Base-by-base conservation (phyloP, 108 stramenopile species). In the Aureococcus anophagefferens region DNA sequence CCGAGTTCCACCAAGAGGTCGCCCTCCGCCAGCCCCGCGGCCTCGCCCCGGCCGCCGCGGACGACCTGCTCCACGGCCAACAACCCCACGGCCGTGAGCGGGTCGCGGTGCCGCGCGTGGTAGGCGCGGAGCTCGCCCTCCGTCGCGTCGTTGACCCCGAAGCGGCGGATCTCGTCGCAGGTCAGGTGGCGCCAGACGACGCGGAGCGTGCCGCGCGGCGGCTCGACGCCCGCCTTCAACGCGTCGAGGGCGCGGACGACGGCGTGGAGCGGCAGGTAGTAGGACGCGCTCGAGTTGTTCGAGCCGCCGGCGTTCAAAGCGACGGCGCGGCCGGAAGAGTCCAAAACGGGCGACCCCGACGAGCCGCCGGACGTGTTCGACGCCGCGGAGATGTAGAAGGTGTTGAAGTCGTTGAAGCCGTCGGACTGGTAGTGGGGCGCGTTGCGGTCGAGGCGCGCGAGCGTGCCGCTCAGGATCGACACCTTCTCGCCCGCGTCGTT, bases 401-500 rank as follows among this genome's bases (percentile, higher is more conserved):
- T 83, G 78, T 83, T 83, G 31, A 70, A 74, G 35, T 83, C 82
- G 40, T 65, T 64, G 78, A 81, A 81, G n/a, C 37, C 74, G 25
- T 66, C 59, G 15, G 36, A 32, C 9, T 34, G 62, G 68, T 83
- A 83, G 30, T 68, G 37, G 4, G 82, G 82, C 25, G 80, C 78
- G 21, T 72, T 78, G 16, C 82, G 82, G 66, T 83, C 82, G 0
- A 81, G 62, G n/a, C 82, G 74, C 35, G 82, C 77, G 30, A 83
- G 70, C 29, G 78, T 75, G 1, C 82, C 82, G 3, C 74, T 40
- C 31, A 83, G 77, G 32, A 83, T 81, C 65, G 46, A 63, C 46
- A 84, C 72, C 65, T 84, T 82, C 76, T 84, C 83, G 17, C 83
- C 83, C 37, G 72, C 77, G 66, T 84, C 83, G 63, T 84, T 84